Percentiles rank a stretch among this genome's conserved stretches.
Evolutionary conservation across 345 rosid species (phyloP).

Genomic region (Ceriops decandra): DNA sequence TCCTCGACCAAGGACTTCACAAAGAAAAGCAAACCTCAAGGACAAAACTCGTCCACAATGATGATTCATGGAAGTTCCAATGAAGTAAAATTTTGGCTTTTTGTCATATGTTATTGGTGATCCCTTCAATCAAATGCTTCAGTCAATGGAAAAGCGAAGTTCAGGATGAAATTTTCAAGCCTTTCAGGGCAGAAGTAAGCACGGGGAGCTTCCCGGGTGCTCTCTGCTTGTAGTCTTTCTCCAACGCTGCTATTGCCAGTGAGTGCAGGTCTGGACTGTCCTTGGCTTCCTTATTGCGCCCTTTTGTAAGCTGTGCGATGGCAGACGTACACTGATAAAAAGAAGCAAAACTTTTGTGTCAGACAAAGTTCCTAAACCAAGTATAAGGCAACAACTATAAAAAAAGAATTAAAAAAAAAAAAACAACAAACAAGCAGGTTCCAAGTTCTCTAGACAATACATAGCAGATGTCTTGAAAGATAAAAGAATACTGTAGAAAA

Average conservation of each 20-base stretch:
- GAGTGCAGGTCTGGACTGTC: conserved; percentile 73
- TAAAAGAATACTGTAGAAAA: no score
- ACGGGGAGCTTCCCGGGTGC: conserved; percentile 62
- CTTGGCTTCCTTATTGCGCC: conserved; percentile 80
- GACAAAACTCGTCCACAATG: neutral
- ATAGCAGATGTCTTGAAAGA: no score
- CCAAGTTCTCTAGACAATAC: neutral
- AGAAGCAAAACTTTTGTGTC: conserved; percentile 13
- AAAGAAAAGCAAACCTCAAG: neutral
- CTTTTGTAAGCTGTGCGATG: conserved; percentile 68
- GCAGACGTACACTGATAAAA: conserved; percentile 71
- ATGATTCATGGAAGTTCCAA: neutral
- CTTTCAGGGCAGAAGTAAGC: conserved; percentile 63
- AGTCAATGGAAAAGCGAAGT: conserved; percentile 14
- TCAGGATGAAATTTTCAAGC: conserved; percentile 53
- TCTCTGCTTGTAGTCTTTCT: conserved; percentile 82
- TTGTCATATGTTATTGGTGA: conserved; percentile 9
- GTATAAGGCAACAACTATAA: no score
- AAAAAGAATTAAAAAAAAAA: no score
- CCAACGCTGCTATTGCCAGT: conserved; percentile 63
- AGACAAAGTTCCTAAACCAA: conserved; percentile 9
- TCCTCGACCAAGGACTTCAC: conserved; percentile 12
- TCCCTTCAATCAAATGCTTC: conserved; percentile 17
- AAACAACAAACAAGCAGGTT: neutral
- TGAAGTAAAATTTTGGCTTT: conserved; percentile 2